Evolutionary conservation across 352 stramenopile species (phyloP).

Genomic region (Globisporangium paroecandrum): DNA sequence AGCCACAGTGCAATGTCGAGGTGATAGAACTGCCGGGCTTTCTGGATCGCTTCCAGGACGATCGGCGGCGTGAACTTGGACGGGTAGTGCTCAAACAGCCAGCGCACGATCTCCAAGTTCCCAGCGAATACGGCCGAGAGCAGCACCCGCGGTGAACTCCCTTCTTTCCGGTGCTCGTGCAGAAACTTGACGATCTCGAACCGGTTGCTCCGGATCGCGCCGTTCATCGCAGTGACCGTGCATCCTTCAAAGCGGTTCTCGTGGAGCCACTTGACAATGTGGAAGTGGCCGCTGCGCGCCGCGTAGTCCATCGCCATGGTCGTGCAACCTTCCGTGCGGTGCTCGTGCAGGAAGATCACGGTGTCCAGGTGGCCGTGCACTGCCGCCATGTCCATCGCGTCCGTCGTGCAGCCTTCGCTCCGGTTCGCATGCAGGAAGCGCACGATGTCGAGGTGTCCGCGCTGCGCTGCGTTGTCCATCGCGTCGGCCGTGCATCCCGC

Average conservation of each 20-base stretch:
- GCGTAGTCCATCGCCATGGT: constrained; percentile 13
- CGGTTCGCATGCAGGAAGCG: constrained; percentile 13
- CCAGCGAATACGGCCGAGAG: constrained; percentile 5
- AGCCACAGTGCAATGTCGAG: constrained; percentile 8
- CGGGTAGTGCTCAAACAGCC: constrained; percentile 4
- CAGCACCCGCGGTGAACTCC: constrained; percentile 13
- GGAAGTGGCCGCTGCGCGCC: constrained; percentile 6
- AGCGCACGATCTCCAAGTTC: constrained; percentile 13
- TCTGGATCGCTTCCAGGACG: constrained; percentile 8
- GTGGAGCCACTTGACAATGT: constrained; percentile 14
- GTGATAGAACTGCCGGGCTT: constrained; percentile 13
- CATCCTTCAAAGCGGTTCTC: constrained; percentile 7
- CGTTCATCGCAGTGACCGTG: constrained; percentile 12
- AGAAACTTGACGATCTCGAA: constrained; percentile 17
- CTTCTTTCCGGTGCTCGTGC: constrained; percentile 11
- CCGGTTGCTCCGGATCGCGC: constrained; percentile 10
- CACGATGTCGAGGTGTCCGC: constrained; percentile 13
- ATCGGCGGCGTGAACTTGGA: constrained; percentile 11
- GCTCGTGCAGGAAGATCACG: constrained; percentile 12
- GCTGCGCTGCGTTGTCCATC: constrained; percentile 15
- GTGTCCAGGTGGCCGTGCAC: constrained; percentile 4
- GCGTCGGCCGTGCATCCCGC: constrained; percentile 13
- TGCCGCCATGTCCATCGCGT: constrained; percentile 17
- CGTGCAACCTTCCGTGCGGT: constrained; percentile 14
- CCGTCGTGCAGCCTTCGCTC: constrained; percentile 15